Percentiles rank a stretch among this genome's conserved stretches.
Evolutionary conservation across 441 rosid species (phyloP).

Genomic region (Gossypium laxum): DNA sequence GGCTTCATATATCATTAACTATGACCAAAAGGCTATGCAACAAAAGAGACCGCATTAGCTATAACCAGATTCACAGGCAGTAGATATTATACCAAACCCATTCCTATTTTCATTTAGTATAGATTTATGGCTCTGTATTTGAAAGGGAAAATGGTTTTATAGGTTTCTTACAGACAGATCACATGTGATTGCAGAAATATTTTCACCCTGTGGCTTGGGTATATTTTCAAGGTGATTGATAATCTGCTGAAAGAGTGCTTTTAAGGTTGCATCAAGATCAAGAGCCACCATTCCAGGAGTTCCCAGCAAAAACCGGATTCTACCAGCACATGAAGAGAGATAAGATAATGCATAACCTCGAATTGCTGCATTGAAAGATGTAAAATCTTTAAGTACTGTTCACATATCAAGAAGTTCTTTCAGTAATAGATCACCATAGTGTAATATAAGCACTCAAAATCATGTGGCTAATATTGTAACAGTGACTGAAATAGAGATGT

Average conservation of each 20-base stretch:
- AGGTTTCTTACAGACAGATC: slow-evolving; percentile 82
- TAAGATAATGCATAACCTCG: slow-evolving; percentile 96
- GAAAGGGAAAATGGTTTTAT: slow-evolving; percentile 7
- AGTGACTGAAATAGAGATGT: neutral
- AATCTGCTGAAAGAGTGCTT: slow-evolving; percentile 78
- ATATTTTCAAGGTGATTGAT: slow-evolving; percentile 80
- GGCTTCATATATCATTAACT: neutral
- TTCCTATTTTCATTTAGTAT: neutral
- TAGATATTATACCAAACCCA: neutral
- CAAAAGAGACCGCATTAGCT: neutral
- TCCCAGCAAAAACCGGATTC: slow-evolving; percentile 84
- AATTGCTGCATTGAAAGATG: slow-evolving; percentile 61
- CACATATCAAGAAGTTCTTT: slow-evolving; percentile 8
- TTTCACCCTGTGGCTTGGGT: slow-evolving; percentile 90
- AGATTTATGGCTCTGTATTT: slow-evolving; percentile 4
- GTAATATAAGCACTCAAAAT: neutral
- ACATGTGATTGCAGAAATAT: slow-evolving; percentile 73
- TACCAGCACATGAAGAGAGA: slow-evolving; percentile 96
- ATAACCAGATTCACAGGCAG: neutral
- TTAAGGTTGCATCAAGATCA: slow-evolving; percentile 78
- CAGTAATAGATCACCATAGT: slow-evolving; percentile 11
- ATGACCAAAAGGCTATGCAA: neutral
- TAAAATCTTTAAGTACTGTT: slow-evolving; percentile 20
- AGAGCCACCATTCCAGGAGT: slow-evolving; percentile 99
- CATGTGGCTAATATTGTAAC: neutral